phyloP scores from a whole-genome alignment of 2,329 filamentous ascomycete genomes.

The Fusarium compactum region DNA sequence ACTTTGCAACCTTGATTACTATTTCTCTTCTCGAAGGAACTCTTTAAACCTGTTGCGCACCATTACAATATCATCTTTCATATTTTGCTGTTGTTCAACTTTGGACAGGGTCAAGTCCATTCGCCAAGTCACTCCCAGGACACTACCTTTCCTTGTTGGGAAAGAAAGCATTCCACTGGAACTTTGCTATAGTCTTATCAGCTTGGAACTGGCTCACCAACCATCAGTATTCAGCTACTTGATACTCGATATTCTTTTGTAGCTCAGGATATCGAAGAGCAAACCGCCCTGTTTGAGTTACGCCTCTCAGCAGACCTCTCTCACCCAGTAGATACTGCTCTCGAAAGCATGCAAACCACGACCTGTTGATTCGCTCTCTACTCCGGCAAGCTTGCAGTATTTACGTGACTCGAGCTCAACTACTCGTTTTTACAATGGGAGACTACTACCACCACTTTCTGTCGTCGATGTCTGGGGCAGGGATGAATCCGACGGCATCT shows the following conservation, averaged over 20 bases:
- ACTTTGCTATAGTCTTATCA: not conserved
- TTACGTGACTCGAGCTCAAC: slow-evolving; percentile 6
- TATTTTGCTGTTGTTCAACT: slow-evolving; percentile 35
- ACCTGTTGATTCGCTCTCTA: slow-evolving; percentile 10
- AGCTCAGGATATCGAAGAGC: slow-evolving; percentile 20
- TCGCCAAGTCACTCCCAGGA: slow-evolving; percentile 25
- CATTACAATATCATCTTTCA: slow-evolving; percentile 15
- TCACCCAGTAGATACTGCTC: slow-evolving; percentile 20
- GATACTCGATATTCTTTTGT: slow-evolving; percentile 17
- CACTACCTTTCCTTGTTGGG: slow-evolving; percentile 29
- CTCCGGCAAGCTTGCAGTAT: slow-evolving; percentile 23
- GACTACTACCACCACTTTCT: slow-evolving; percentile 69
- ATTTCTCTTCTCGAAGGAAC: not conserved
- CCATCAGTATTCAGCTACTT: not conserved
- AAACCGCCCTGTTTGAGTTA: slow-evolving; percentile 13
- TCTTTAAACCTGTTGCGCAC: not conserved
- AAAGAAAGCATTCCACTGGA: slow-evolving; percentile 13
- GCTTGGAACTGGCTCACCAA: not conserved
- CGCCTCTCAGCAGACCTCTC: slow-evolving; percentile 8
- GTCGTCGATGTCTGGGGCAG: slow-evolving; percentile 63
- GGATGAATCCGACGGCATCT: slow-evolving; percentile 54
- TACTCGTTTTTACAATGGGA: slow-evolving; percentile 57
- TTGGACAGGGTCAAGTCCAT: slow-evolving; percentile 29
- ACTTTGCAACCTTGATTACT: slow-evolving; percentile 4
- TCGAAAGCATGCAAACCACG: slow-evolving; percentile 43